Evolutionary conservation across 805 yeast genomes (phyloP).

Genomic region (Isabelozyma heimii): DNA sequence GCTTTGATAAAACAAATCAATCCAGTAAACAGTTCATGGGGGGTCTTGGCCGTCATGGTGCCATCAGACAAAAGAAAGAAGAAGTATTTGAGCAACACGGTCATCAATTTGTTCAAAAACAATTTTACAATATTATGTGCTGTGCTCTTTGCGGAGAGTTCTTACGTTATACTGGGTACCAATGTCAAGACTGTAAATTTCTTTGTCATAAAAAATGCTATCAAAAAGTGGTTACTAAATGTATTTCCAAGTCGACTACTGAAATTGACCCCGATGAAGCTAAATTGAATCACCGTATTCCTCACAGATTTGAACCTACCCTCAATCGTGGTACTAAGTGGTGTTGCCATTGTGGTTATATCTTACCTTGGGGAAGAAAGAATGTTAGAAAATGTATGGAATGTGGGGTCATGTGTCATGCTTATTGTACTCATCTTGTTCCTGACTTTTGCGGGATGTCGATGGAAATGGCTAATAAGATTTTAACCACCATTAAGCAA

Average conservation of each 20-base stretch:
- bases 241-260: slow-evolving; percentile 73
- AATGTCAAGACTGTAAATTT: slow-evolving; percentile 81
- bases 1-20: slow-evolving; percentile 65
- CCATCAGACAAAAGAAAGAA: slow-evolving; percentile 89
- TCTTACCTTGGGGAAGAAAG: slow-evolving; percentile 91
- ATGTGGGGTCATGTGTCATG: slow-evolving; percentile 94
- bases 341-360: slow-evolving; percentile 99
- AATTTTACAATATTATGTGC: slow-evolving; percentile 92
- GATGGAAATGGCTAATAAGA: slow-evolving; percentile 93
- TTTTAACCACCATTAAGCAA: slow-evolving; percentile 76
- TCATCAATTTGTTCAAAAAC: slow-evolving; percentile 93
- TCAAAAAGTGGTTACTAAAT: slow-evolving; percentile 76
- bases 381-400: slow-evolving; percentile 89
- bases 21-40: slow-evolving; percentile 39
- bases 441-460: slow-evolving; percentile 99
- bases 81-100: slow-evolving; percentile 95
- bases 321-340: slow-evolving; percentile 95
- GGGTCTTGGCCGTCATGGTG: slow-evolving; percentile 84
- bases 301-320: slow-evolving; percentile 92
- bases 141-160: slow-evolving; percentile 98
- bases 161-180: slow-evolving; percentile 79
- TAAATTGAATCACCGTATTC: slow-evolving; percentile 90
- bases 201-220: slow-evolving; percentile 81
- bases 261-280: slow-evolving; percentile 72
- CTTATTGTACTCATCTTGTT: slow-evolving; percentile 87